Evolutionary conservation across 1,284 basidiomycete genomes (phyloP).

Genomic region (Marasmius tenuissimus): DNA sequence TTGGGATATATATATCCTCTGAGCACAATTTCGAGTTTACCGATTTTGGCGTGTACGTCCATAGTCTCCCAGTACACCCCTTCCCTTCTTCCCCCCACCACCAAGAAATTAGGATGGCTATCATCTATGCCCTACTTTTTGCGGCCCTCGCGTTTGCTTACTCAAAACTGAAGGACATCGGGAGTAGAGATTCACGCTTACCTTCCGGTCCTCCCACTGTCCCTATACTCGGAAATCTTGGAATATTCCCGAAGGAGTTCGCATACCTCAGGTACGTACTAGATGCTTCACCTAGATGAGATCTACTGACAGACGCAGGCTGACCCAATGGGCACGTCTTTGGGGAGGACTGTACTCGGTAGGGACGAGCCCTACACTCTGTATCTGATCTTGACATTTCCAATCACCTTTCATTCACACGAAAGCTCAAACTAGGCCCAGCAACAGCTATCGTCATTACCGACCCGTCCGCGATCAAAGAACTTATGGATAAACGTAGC

Average conservation of each 20-base stretch:
- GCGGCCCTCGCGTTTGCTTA: neutral
- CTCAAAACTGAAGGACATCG: neutral
- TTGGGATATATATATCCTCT: too few relatives aligned
- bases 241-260: conserved; percentile 11
- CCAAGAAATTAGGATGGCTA: neutral
- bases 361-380: neutral
- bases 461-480: conserved; percentile 12
- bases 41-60: too few relatives aligned
- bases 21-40: too few relatives aligned
- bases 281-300: neutral
- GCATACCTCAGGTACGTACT: conserved; percentile 7
- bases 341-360: conserved; percentile 17
- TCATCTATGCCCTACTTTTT: neutral
- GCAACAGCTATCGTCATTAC: conserved; percentile 15
- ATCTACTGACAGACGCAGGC: neutral
- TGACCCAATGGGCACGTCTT: conserved; percentile 14
- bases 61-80: neutral
- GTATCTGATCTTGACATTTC: neutral
- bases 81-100: neutral
- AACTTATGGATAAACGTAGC: conserved; percentile 16
- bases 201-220: conserved; percentile 13
- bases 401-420: neutral
- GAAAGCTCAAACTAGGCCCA: conserved; percentile 12
- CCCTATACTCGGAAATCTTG: conserved; percentile 12
- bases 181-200: conserved; percentile 5